phyloP scores from a whole-genome alignment of 257 asterid species.

The Solanum clarkiae region DNA sequence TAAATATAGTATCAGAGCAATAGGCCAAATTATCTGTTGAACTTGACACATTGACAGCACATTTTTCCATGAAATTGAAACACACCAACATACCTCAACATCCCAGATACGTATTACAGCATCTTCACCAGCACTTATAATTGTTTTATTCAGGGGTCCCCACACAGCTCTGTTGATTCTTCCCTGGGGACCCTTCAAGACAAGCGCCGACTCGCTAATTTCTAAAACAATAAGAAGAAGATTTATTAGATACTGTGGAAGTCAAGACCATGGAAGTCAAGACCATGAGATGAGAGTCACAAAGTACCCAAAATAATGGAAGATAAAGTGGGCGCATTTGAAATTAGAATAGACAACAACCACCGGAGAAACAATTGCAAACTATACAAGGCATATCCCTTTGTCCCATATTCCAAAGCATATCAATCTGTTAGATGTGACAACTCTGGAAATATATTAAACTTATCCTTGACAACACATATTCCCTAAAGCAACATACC shows the following conservation, averaged over 20 bases:
- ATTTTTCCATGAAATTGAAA: not conserved
- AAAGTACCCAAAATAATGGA: not conserved
- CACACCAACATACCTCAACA: slow-evolving; percentile 42
- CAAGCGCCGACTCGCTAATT: slow-evolving; percentile 48
- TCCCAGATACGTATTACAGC: slow-evolving; percentile 79
- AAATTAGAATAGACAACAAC: not conserved
- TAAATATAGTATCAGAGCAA: not conserved
- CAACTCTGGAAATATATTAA: not conserved
- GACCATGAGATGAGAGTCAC: not conserved
- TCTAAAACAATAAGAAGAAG: slow-evolving; percentile 28
- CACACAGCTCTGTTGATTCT: slow-evolving; percentile 92
- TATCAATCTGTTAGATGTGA: not conserved
- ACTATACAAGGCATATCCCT: not conserved
- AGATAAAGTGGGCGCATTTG: not conserved
- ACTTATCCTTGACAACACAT: not conserved
- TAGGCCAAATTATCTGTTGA: not conserved
- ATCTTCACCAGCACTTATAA: slow-evolving; percentile 90
- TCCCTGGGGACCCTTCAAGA: slow-evolving; percentile 69
- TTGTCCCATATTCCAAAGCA: not conserved
- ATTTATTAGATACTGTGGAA: not conserved
- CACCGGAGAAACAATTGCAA: not conserved
- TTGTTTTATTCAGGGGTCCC: slow-evolving; percentile 89
- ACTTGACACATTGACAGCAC: not conserved
- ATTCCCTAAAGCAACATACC: not conserved
- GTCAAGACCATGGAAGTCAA: not conserved